Base-by-base conservation (phyloP, 2,329 filamentous ascomycete genomes). In the Fusarium anguioides region DNA sequence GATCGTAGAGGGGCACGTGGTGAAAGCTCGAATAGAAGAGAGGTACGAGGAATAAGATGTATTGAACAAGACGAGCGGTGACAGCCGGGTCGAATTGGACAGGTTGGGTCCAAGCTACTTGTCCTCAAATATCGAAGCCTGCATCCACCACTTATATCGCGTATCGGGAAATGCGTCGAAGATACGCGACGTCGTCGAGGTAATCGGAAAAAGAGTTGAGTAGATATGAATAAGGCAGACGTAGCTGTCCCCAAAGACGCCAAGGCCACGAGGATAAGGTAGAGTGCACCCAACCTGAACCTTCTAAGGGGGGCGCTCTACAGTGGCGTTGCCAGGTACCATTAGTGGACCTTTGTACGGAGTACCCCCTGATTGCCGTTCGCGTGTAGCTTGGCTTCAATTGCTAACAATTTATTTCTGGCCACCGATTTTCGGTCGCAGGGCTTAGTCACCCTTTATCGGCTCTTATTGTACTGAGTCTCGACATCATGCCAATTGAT, bases 1-100 rank as follows among this genome's bases (percentile, higher is more conserved):
- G 69, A 52, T 56, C 50, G 59, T 70, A 72, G 74, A 71, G 71
- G 70, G 74, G 64, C 46, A 72, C 55, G 55, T 64, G 54, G 52
- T 31, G 42, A 44, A 46, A 49, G 45, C 36, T 58, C 18, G 29
- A 33, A 50, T 53, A 26, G 42, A 37, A 41, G 41, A 51, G 42
- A 56, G 39, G 18, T 40, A 63, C 20, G 60, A 42, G 51, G 37
- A 36, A 46, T 66, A 23, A 21, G n/a, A n/a, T n/a, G 50, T 24
- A 47, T 57, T 24, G 35, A 50, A 36, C 24, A 50, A 50, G 60
- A 54, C 54, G 52, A 31, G 66, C 71, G 69, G 69, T 73, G 71
- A 72, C 69, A 54, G 46, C 48, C 41, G 50, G 21, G 49, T 60
- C 57, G 59, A 58, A 49, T 56, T 63, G 54, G 54, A 58, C 35